Base-by-base conservation (phyloP, 2,329 filamentous ascomycete species). In the Metarhizium sp. region DNA sequence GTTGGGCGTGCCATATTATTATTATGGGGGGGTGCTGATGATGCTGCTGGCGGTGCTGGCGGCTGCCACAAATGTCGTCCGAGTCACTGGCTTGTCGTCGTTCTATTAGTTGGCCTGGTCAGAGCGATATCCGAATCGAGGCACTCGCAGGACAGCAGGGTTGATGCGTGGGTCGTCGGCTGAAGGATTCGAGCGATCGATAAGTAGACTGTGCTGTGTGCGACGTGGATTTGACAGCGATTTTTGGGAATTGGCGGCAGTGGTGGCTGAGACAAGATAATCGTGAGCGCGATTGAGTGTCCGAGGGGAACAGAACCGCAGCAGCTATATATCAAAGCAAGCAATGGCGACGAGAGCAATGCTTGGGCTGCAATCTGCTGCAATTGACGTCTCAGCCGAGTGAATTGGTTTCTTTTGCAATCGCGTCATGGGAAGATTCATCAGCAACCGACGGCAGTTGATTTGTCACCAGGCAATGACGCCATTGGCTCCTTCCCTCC, bases 1-100 rank as follows among this genome's bases (percentile, higher is more conserved):
- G 75, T 81, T 16, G 68, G 66, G 55, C 66, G 66, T 46, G 65
- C 56, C 67, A 69, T 52, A n/a, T 20, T 18, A 7, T 30, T 32
- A 20, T 10, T 16, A 38, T 42, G 18, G 34, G 40, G 38, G 4
- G 16, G 6, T 1, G 16, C 10, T 34, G 6, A 8, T 7, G 10
- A 34, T 34, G 7, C 6, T 34, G 32, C 10, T 34, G 32, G 25
- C 25, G 25, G 25, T 25, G 25, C 25, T 25, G 25, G 25, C 25
- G 25, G 25, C 25, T 25, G 25, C 25, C 25, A 25, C 25, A 25
- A 25, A 25, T 4, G 11, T 38, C 36, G 48, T 5, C 13, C 29
- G 36, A 18, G 32, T 16, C 32, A 50, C 16, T 20, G 14, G 48
- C n/a, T 36, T 3, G n/a, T 50, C 29, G 34, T 25, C 25, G 34